These are phyloP conservation scores for Podospora conica DNA, from an alignment of 495 filamentous ascomycete genomes.

Conservation along the genomic window DNA sequence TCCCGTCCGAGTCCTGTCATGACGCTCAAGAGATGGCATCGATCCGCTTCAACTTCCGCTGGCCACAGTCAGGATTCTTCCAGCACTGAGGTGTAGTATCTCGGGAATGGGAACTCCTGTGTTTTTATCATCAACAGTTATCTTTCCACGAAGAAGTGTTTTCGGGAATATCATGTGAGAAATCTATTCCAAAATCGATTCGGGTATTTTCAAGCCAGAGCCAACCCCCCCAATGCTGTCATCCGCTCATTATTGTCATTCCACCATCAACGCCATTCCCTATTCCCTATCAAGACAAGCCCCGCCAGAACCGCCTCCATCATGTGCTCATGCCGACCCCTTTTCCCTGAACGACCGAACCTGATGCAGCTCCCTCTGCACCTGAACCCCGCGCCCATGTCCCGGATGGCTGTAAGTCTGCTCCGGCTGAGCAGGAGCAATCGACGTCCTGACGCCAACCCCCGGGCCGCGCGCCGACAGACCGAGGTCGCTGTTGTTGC, in stretches of 20 bases:
- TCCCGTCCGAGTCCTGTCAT: background rate
- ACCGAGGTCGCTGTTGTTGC: background rate
- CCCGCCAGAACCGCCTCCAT: too few species aligned
- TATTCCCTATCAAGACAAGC: too few species aligned
- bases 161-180: background rate
- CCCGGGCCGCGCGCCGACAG: background rate
- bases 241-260: too few species aligned
- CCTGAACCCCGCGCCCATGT: background rate
- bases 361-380: conserved; percentile 5
- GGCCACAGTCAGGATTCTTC: background rate
- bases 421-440: background rate
- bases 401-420: background rate
- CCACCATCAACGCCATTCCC: too few species aligned
- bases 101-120: background rate
- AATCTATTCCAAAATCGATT: background rate
- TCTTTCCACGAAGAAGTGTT: background rate
- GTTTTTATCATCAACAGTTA: background rate
- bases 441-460: conserved; percentile 6
- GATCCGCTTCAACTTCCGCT: background rate
- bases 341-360: background rate
- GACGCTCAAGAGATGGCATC: background rate
- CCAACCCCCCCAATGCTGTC: too few species aligned
- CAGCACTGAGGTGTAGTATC: background rate
- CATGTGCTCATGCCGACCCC: background rate
- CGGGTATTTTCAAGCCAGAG: background rate